Percentiles rank a stretch among this genome's conserved stretches.
Conservation (phyloP, 2,329 filamentous ascomycete species). For the Cercospora janseana region DNA sequence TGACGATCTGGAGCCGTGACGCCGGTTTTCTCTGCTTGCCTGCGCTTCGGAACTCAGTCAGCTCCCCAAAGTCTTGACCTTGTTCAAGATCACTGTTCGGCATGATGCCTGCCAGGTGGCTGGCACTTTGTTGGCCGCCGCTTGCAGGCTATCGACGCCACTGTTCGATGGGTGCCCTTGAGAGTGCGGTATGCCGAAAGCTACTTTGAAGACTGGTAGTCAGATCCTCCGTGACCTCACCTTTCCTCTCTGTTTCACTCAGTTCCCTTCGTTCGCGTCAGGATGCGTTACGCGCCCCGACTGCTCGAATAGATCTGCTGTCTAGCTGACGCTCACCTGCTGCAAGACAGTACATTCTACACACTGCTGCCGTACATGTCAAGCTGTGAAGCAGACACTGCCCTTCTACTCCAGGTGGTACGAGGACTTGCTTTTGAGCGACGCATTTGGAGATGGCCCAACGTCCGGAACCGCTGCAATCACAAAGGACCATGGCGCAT, state of each 20-base stretch:
- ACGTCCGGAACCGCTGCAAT: not conserved
- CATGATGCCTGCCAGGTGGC: slow-evolving; percentile 3
- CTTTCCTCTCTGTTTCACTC: slow-evolving; percentile 1
- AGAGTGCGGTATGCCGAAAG: slow-evolving; percentile 8
- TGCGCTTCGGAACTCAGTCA: not conserved
- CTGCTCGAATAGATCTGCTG: not conserved
- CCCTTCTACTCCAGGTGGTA: not conserved
- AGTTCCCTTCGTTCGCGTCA: not conserved
- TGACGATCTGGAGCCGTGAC: slow-evolving; percentile 1
- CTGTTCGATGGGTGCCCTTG: slow-evolving; percentile 9
- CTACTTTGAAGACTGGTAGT: slow-evolving; percentile 1
- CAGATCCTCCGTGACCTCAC: slow-evolving; percentile 9
- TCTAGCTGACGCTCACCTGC: not conserved
- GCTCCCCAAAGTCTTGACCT: not conserved
- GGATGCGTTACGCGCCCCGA: not conserved
- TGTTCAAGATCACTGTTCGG: not conserved
- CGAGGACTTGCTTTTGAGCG: not conserved
- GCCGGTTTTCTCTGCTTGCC: not conserved
- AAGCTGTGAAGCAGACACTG: not conserved
- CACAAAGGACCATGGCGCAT: slow-evolving; percentile 1
- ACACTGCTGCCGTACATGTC: not conserved
- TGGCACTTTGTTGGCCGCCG: slow-evolving; percentile 4
- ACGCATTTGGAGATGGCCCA: not conserved
- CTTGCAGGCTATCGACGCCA: slow-evolving; percentile 6
- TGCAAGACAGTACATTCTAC: not conserved